phyloP scores from a whole-genome alignment of 129 eudicot genomes.

The Glebionis coronaria region DNA sequence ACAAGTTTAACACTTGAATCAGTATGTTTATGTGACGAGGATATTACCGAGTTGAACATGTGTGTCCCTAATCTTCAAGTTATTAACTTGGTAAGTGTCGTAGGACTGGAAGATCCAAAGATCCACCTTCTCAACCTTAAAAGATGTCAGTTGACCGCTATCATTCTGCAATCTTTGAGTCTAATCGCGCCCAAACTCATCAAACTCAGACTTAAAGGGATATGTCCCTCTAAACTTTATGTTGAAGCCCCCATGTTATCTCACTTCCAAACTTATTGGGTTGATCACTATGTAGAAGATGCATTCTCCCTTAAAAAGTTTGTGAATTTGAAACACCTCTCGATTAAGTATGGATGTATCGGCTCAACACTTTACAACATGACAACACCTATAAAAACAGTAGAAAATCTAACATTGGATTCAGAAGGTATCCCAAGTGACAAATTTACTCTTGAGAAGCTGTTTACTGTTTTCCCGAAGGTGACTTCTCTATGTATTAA shows the following conservation, averaged over 20 bases:
- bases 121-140: slow-evolving; percentile 11
- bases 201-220: not conserved
- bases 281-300: too few relatives aligned
- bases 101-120: not conserved
- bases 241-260: slow-evolving; percentile 11
- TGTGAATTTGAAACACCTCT: not conserved
- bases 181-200: slow-evolving; percentile 4
- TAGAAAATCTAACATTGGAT: slow-evolving; percentile 40
- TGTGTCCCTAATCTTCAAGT: slow-evolving; percentile 8
- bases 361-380: not conserved
- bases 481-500: slow-evolving; percentile 46
- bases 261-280: not conserved
- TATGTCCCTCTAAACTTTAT: not conserved
- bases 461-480: slow-evolving; percentile 43
- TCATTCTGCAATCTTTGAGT: not conserved
- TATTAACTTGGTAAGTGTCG: not conserved
- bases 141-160: not conserved
- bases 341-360: not conserved
- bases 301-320: not conserved
- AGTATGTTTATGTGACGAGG: slow-evolving; percentile 56
- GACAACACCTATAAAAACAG: slow-evolving; percentile 20
- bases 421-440: slow-evolving; percentile 26
- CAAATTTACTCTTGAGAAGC: slow-evolving; percentile 38
- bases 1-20: slow-evolving; percentile 57
- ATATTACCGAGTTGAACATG: slow-evolving; percentile 34